phyloP scores from a whole-genome alignment of 495 filamentous ascomycete species.

The Achaetomiella virescens region DNA sequence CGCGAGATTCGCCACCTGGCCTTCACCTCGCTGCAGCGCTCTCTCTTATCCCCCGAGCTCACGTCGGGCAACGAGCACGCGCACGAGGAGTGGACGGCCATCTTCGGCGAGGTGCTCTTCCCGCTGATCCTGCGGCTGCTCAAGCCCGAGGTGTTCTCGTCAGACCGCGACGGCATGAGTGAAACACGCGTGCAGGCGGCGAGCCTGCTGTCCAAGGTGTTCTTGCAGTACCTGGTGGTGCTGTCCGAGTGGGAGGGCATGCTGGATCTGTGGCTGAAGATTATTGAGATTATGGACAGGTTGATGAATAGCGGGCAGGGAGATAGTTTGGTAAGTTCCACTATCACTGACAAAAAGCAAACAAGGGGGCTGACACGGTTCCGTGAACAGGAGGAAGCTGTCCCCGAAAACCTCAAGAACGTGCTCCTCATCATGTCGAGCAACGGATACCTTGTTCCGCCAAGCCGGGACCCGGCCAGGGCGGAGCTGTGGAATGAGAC shows the following conservation, averaged over 20 bases:
- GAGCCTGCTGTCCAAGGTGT: constrained; percentile 87
- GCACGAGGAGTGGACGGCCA: constrained; percentile 69
- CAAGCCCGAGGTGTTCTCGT: constrained; percentile 92
- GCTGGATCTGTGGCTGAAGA: constrained; percentile 86
- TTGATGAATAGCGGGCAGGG: constrained; percentile 95
- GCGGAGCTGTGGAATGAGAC: constrained; percentile 71
- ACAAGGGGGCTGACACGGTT: constrained; percentile 25
- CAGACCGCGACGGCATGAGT: constrained; percentile 88
- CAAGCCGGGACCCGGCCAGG: constrained; percentile 53
- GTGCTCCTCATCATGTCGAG: constrained; percentile 93
- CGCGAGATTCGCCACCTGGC: constrained; percentile 87
- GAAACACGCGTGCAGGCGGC: constrained; percentile 91
- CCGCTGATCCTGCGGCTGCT: constrained; percentile 84
- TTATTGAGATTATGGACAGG: constrained; percentile 90
- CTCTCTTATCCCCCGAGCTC: constrained; percentile 72
- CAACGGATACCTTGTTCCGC: constrained; percentile 75
- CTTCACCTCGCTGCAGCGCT: constrained; percentile 78
- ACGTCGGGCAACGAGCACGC: constrained; percentile 51
- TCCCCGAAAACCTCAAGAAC: constrained; percentile 94
- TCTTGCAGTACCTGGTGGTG: constrained; percentile 85
- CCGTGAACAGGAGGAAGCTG: constrained; percentile 71
- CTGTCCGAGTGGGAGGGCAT: constrained; percentile 84
- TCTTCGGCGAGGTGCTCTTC: constrained; percentile 92
- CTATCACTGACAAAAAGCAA: no score
- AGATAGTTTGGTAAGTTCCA: constrained; percentile 68